Conservation (phyloP, 2,329 filamentous ascomycete genomes). For the Aspergillus sp. region DNA sequence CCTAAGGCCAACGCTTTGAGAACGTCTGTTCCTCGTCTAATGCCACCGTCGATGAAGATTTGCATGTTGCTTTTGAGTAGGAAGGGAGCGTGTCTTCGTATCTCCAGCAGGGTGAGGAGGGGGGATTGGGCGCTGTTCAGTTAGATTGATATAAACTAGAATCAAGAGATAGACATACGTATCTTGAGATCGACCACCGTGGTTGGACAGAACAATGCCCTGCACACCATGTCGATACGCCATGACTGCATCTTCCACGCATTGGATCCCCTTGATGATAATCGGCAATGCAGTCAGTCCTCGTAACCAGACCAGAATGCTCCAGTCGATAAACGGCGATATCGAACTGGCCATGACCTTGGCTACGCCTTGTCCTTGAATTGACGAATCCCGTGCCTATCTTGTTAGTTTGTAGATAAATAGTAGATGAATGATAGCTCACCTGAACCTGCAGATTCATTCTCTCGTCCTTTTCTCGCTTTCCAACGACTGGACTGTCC, state of each 20-base stretch:
- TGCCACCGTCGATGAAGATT: slow-evolving; percentile 61
- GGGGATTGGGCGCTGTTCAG: slow-evolving; percentile 35
- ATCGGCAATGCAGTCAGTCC: slow-evolving; percentile 29
- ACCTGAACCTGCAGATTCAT: slow-evolving; percentile 21
- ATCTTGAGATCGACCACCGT: slow-evolving; percentile 46
- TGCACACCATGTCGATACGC: slow-evolving; percentile 44
- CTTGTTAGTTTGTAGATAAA: background rate
- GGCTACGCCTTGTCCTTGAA: slow-evolving; percentile 20
- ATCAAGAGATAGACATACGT: slow-evolving; percentile 15
- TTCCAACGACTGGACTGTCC: slow-evolving; percentile 29
- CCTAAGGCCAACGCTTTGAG: slow-evolving; percentile 64
- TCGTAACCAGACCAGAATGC: slow-evolving; percentile 36
- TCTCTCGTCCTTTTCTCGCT: slow-evolving; percentile 28
- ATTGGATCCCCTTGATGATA: slow-evolving; percentile 41
- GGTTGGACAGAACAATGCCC: slow-evolving; percentile 38
- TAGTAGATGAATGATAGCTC: background rate
- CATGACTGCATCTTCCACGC: slow-evolving; percentile 45
- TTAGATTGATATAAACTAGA: background rate
- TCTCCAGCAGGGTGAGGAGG: slow-evolving; percentile 58
- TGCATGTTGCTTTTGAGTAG: slow-evolving; percentile 55
- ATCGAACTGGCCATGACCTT: slow-evolving; percentile 25
- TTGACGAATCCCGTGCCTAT: slow-evolving; percentile 7
- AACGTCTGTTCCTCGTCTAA: slow-evolving; percentile 62
- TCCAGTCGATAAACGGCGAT: slow-evolving; percentile 25
- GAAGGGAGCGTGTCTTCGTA: slow-evolving; percentile 57